Conservation (phyloP, 805 yeast genomes). For the Monosporozyma solicola region DNA sequence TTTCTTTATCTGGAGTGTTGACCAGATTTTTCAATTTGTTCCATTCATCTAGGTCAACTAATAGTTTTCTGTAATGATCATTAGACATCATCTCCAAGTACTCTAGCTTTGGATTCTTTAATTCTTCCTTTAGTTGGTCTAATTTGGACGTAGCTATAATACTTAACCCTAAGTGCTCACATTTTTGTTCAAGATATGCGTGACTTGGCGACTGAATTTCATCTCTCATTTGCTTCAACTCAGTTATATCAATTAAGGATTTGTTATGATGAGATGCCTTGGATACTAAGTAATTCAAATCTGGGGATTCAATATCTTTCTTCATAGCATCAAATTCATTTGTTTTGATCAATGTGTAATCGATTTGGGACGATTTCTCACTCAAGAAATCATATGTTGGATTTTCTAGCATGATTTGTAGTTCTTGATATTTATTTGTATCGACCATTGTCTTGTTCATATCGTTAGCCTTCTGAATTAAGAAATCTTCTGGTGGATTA, state of each 20-base stretch:
- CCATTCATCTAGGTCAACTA: constrained; percentile 11
- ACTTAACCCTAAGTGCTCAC: constrained; percentile 5
- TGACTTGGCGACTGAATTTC: constrained; percentile 5
- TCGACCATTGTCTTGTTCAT: background rate
- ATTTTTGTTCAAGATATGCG: constrained; percentile 11
- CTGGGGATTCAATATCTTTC: constrained; percentile 4
- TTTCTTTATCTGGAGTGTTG: constrained; percentile 12
- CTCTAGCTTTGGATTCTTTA: constrained; percentile 6
- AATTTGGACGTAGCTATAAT: background rate
- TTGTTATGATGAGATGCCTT: constrained; percentile 5
- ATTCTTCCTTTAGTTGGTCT: background rate
- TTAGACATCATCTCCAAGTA: background rate
- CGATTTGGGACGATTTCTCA: background rate
- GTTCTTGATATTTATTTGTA: background rate
- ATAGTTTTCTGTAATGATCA: constrained; percentile 2
- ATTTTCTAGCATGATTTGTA: constrained; percentile 2
- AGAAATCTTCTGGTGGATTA: constrained; percentile 1
- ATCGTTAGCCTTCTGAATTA: background rate
- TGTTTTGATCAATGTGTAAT: background rate
- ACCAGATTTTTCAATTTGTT: constrained; percentile 1
- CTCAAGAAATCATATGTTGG: background rate
- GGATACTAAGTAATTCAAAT: constrained; percentile 11
- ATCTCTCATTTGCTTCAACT: background rate
- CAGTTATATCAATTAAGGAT: background rate
- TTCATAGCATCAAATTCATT: background rate